A percentile compares a stretch with the other conserved stretches of the same genome.
Evolutionary conservation across 2,329 filamentous ascomycete genomes (phyloP).

Genomic region (Daldinia eschscholtzii): DNA sequence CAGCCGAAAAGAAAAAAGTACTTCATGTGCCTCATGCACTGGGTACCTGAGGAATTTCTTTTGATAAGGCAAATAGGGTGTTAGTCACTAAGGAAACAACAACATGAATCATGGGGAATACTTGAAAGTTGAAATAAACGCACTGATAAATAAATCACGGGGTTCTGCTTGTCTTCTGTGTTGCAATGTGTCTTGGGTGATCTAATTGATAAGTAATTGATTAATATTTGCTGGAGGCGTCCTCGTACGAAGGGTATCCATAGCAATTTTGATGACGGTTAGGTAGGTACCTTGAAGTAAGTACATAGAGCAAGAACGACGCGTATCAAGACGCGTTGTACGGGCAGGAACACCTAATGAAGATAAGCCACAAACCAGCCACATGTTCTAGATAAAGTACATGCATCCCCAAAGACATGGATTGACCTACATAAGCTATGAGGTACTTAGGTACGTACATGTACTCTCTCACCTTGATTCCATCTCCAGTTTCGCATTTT

Average conservation of each 20-base stretch:
- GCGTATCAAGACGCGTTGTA: conserved; percentile 11
- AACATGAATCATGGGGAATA: neutral
- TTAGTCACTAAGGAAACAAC: neutral
- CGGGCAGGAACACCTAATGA: neutral
- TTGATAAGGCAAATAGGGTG: neutral
- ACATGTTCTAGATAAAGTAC: neutral
- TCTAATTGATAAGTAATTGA: neutral
- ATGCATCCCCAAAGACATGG: neutral
- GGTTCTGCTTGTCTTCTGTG: neutral
- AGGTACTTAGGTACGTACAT: neutral
- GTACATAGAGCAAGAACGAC: conserved; percentile 11
- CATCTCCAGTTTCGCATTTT: neutral
- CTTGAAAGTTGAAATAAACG: neutral
- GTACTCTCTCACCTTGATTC: too few species aligned
- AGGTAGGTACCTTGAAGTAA: conserved; percentile 18
- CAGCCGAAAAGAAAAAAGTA: neutral
- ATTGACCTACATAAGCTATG: neutral
- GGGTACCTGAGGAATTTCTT: neutral
- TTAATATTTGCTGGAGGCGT: neutral
- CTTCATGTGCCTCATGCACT: conserved; percentile 3
- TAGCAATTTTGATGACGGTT: neutral
- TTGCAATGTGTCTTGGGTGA: neutral
- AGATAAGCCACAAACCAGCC: conserved; percentile 25
- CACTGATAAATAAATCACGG: neutral
- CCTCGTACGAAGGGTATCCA: neutral